Conservation (phyloP, 2,329 filamentous ascomycete genomes). For the Phaeomoniella chlamydospora region DNA sequence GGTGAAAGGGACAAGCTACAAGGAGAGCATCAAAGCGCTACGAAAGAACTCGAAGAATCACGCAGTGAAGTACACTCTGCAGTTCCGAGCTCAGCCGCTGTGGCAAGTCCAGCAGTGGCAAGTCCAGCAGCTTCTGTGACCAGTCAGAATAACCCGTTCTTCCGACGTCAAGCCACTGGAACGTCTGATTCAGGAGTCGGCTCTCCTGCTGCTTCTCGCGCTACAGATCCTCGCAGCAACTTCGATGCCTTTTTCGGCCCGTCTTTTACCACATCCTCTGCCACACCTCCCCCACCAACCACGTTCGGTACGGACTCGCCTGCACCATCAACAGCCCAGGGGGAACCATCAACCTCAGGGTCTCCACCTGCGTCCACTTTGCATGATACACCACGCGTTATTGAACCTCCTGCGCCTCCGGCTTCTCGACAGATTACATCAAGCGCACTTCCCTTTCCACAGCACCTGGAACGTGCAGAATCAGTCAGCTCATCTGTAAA, state of each 20-base stretch:
- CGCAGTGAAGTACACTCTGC: slow-evolving; percentile 31
- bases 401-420: slow-evolving; percentile 43
- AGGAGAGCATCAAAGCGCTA: slow-evolving; percentile 55
- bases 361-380: slow-evolving; percentile 44
- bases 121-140: slow-evolving; percentile 51
- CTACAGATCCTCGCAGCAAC: slow-evolving; percentile 43
- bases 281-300: slow-evolving; percentile 34
- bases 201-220: slow-evolving; percentile 25
- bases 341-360: slow-evolving; percentile 42
- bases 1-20: slow-evolving; percentile 78
- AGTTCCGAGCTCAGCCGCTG: slow-evolving; percentile 12
- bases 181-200: slow-evolving; percentile 35
- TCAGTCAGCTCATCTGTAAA: slow-evolving; percentile 66
- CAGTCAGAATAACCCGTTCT: slow-evolving; percentile 80
- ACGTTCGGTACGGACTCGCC: slow-evolving; percentile 44
- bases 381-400: slow-evolving; percentile 34
- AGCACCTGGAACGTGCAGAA: slow-evolving; percentile 40
- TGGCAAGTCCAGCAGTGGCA: slow-evolving; percentile 34
- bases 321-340: slow-evolving; percentile 21
- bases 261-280: slow-evolving; percentile 37
- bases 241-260: slow-evolving; percentile 83
- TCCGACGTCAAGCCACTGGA: slow-evolving; percentile 46
- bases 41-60: slow-evolving; percentile 48
- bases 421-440: slow-evolving; percentile 67
- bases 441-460: slow-evolving; percentile 56